Percentiles rank a stretch among this genome's conserved stretches.
phyloP scores from a whole-genome alignment of 2,329 filamentous ascomycete genomes.

The Fusarium sp. region DNA sequence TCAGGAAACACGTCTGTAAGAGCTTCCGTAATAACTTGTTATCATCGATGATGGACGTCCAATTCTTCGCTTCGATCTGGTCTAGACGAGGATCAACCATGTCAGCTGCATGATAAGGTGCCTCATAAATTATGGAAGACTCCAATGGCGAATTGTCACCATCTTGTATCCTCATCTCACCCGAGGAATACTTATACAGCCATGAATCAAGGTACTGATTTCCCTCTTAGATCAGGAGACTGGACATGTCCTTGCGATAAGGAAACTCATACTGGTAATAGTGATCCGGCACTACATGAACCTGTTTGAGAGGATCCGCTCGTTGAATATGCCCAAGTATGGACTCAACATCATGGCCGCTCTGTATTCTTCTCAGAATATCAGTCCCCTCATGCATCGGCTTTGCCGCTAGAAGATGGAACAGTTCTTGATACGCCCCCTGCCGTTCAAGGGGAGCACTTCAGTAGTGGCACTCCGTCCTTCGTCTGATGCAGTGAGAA shows the following conservation, averaged over 20 bases:
- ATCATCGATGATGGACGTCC: neutral
- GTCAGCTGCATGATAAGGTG: neutral
- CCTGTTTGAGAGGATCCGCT: neutral
- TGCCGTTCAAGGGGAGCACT: neutral
- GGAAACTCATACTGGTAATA: slow-evolving; percentile 4
- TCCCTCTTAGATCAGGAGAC: neutral
- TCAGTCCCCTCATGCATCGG: neutral
- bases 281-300: neutral
- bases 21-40: neutral
- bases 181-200: neutral
- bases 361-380: neutral
- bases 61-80: neutral
- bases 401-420: neutral
- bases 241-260: neutral
- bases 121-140: neutral
- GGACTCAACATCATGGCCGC: neutral
- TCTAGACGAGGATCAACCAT: neutral
- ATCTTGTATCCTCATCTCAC: neutral
- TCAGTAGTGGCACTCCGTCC: neutral
- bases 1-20: neutral
- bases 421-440: neutral
- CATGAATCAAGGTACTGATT: slow-evolving; percentile 1
- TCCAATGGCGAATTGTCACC: neutral
- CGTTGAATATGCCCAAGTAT: neutral
- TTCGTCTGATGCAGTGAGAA: neutral